Evolutionary conservation across 1,284 basidiomycete species (phyloP), one percentile per base, ranked within the genome.

Genomic region (Fomitopsis betulina): DNA sequence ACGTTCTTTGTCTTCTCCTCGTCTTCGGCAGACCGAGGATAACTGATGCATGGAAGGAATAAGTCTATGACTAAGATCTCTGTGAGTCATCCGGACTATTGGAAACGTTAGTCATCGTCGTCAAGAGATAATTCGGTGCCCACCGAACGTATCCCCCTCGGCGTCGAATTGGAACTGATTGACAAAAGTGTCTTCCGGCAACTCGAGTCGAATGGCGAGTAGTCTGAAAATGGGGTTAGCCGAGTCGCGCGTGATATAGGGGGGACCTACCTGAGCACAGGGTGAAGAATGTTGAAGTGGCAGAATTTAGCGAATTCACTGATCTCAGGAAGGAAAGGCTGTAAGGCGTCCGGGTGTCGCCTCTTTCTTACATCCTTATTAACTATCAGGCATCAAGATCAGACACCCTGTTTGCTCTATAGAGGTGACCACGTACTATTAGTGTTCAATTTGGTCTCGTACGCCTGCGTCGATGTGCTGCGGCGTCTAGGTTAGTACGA

Each of bases 301-400:
- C 81, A 83, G 54, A 81, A 75, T 30, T 72, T 73, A 10, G 75
- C 71, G 60, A 86, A 86, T 0, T 70, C 75, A 21, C 76, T 69
- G 23, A 90, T 76, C 65, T 89, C 86, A 5, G 83, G 79, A 1
- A 87, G 70, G 60, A 84, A 76, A 0, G 86, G 79, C 15, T 76
- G 74, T 58, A 86, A 53, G 33, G 76, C 65, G 63, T 79, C 70
- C 33, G 84, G 79, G 70, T 86, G 79, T 60, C 57, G 64, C 19
- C 72, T 74, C 60, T 72, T 79, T 7, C 60, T 74, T n/a, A 82
- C 69, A 47, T 80, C 71, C n/a, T 73, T 75, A 59, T 84, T 75
- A 55, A 82, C 83, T 84, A 40, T 3, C 27, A 30, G 27, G 8
- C 4, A 4, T 23, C 27, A 25, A 9, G 15, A 35, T 52, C n/a